Conservation (phyloP, 257 asterid genomes). For the Gentiana macrophylla region DNA sequence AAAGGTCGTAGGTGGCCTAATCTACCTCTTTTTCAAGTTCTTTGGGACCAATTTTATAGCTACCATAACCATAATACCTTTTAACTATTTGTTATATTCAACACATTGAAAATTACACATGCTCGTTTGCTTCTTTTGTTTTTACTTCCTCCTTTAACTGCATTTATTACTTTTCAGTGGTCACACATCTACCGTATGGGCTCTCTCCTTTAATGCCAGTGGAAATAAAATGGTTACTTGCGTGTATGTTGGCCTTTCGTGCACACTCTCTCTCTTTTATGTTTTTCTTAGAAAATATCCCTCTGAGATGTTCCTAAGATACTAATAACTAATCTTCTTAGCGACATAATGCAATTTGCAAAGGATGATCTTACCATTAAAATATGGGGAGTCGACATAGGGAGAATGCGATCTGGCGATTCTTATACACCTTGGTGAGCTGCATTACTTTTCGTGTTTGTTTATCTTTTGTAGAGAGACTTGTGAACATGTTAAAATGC, state of each 20-base stretch:
- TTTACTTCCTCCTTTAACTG: slow-evolving; percentile 4
- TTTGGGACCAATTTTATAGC: no score
- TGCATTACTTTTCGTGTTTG: slow-evolving; percentile 7
- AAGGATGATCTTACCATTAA: slow-evolving; percentile 87
- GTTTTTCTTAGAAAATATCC: neutral
- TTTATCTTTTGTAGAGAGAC: neutral
- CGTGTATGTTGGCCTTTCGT: slow-evolving; percentile 42
- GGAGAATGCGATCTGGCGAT: slow-evolving; percentile 36
- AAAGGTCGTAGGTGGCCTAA: no score
- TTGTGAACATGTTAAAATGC: neutral
- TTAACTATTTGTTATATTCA: no score
- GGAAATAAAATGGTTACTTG: slow-evolving; percentile 94
- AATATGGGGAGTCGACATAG: slow-evolving; percentile 60
- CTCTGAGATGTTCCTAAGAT: neutral
- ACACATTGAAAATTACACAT: no score
- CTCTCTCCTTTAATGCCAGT: slow-evolving; percentile 49
- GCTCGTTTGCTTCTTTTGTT: no score
- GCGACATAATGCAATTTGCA: slow-evolving; percentile 20
- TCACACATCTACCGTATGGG: slow-evolving; percentile 88
- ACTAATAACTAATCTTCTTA: neutral
- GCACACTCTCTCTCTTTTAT: neutral
- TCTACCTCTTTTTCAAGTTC: no score
- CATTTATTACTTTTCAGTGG: slow-evolving; percentile 39
- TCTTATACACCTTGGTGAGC: slow-evolving; percentile 65
- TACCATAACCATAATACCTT: no score